Evolutionary conservation across 495 filamentous ascomycete genomes (phyloP), one percentile per base, ranked within the genome.

Genomic region (Wilcoxina mikolae): DNA sequence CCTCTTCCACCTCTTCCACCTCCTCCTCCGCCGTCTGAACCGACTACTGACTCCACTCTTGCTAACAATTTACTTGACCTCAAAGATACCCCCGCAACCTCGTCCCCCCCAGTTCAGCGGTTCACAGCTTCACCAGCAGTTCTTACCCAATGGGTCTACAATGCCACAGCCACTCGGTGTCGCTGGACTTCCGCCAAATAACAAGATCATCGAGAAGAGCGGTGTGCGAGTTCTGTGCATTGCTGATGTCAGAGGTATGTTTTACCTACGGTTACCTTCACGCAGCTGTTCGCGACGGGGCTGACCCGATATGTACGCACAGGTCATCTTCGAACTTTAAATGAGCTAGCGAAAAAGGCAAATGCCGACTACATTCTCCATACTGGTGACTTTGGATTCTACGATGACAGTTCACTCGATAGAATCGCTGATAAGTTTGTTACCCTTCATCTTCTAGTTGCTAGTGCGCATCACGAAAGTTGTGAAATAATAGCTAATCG

Each of bases 321-420:
- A 98, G 91, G 93, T 67, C 95, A 95, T 67, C 76, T 99, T 51
- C 81, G 81, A 70, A 95, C 91, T 56, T 74, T 99, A 60, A 99
- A 99, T 72, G 88, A 96, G 38, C 80, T 96, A 51, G 93, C 93
- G 55, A 88, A 83, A 68, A 80, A 88, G 64, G 91, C 93, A 51
- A 82, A 83, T 64, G 91, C 91, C 51, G 87, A 95, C 70, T 84
- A 94, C 68, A 93, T 99, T 63, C 85, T 99, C 58, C 91, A 99
- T 70, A 96, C 93, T 29, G 93, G 93, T 66, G 93, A 99, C 67
- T 99, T 99, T 67, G 93, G 93, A 51, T 99, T 99, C 72, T 99
- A 99, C 70, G 93, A 99, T 67, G 86, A 93, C 49, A 83, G 80
- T 38, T 99, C 93, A 9, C 72, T 99, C 28, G 89, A 99, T 62